Base-by-base conservation (phyloP, 2,329 filamentous ascomycete species). In the Epichloe scottii region DNA sequence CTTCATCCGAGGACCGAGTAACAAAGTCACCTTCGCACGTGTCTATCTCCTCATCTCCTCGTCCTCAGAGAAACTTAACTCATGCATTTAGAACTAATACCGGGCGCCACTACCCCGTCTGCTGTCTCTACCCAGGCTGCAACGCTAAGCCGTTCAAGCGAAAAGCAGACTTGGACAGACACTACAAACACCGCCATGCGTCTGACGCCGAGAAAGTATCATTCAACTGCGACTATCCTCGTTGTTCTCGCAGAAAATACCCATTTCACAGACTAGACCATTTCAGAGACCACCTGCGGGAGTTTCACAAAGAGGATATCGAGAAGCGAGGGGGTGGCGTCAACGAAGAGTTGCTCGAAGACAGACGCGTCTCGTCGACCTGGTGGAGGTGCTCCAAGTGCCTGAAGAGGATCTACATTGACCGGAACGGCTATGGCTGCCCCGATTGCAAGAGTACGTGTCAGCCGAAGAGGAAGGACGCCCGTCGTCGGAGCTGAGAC, bases 351-450 rank as follows among this genome's bases (percentile, higher is more conserved):
- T 73, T 69, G 70, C 58, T 69, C 44, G 59, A 66, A 10, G 63
- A 60, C 45, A 68, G 72, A 52, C 65, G 67, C 49, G 58, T 72
- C 34, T 62, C 67, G 21, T 53, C 53, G 3, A 62, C 57, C 3
- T 79, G 75, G 75, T 81, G 75, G 75, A 70, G 77, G 37, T 81
- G 77, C 62, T 66, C 68, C 47, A 71, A 72, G 53, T 80, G 77
- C 58, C 69, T 81, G 45, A 57, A 57, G 53, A 66, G 75, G 40
- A 70, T 78, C 49, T 56, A 62, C 49, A 62, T 75, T 54, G 62
- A 64, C 17, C 59, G 62, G 47, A 53, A 67, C 37, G 68, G 67
- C 21, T 78, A 69, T 57, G 64, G 68, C 42, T 81, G 77, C 60
- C 63, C 66, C 5, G 54, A 58, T 14, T 80, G 77, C 65, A 72